A percentile compares a stretch with the other conserved stretches of the same genome.
phyloP scores from a whole-genome alignment of 768 basidiomycete species.

The button mushroom (Agaricus bisporus) region DNA sequence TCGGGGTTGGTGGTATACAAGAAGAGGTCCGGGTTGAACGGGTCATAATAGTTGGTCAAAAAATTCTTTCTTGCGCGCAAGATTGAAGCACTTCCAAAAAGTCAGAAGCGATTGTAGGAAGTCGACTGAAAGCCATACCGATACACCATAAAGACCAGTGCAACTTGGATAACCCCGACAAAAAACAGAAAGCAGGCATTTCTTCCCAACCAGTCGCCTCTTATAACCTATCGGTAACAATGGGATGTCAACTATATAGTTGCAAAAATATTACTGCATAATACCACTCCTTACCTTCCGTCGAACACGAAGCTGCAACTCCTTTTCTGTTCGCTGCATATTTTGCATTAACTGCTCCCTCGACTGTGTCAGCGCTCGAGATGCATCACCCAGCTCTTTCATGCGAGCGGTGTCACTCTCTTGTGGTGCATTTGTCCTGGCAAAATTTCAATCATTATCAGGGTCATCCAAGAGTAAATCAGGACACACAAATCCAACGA shows the following conservation, averaged over 20 bases:
- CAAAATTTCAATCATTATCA: neutral
- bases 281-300: neutral
- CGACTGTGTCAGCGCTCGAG: constrained; percentile 43
- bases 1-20: constrained; percentile 41
- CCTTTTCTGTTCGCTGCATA: constrained; percentile 33
- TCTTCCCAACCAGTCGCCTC: neutral
- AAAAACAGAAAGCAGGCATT: constrained; percentile 18
- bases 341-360: constrained; percentile 38
- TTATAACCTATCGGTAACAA: constrained; percentile 1
- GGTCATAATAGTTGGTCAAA: constrained; percentile 73
- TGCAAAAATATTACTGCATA: neutral
- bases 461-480: neutral
- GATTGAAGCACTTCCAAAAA: constrained; percentile 34
- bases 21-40: constrained; percentile 69
- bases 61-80: constrained; percentile 50
- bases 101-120: neutral
- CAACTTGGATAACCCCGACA: constrained; percentile 31
- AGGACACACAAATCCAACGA: constrained; percentile 51
- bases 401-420: constrained; percentile 39
- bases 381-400: constrained; percentile 45
- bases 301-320: constrained; percentile 18
- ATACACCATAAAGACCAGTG: constrained; percentile 48
- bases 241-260: neutral
- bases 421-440: constrained; percentile 4
- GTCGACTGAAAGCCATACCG: constrained; percentile 32